Conservation (phyloP, 2,329 filamentous ascomycete species). For the Chaetomium sp. region DNA sequence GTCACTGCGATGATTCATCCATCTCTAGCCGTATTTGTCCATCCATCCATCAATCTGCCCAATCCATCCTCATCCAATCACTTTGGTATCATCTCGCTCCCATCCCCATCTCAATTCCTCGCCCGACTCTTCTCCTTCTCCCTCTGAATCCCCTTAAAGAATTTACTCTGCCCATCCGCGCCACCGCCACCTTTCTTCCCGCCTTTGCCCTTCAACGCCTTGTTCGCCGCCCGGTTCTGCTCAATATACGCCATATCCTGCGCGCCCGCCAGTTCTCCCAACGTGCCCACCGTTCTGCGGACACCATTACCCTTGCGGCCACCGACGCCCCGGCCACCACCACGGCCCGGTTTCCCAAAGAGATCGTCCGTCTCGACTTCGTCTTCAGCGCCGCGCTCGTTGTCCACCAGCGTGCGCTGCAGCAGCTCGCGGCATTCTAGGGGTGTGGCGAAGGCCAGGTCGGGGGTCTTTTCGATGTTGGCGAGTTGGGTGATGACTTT, state of each 20-base stretch:
- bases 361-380: slow-evolving; percentile 34
- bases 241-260: slow-evolving; percentile 97
- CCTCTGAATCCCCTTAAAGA: slow-evolving; percentile 61
- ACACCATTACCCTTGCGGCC: slow-evolving; percentile 30
- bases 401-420: slow-evolving; percentile 82
- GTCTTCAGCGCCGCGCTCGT: slow-evolving; percentile 40
- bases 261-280: slow-evolving; percentile 82
- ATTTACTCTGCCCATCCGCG: slow-evolving; percentile 42
- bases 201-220: slow-evolving; percentile 51
- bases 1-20: no score
- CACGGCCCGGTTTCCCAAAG: slow-evolving; percentile 26
- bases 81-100: no score
- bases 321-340: slow-evolving; percentile 7
- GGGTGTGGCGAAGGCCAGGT: slow-evolving; percentile 72
- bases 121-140: slow-evolving; percentile 46
- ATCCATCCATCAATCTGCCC: slow-evolving; percentile 25
- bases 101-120: not conserved
- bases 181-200: slow-evolving; percentile 44
- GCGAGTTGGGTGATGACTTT: slow-evolving; percentile 96
- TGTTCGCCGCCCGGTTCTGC: slow-evolving; percentile 68
- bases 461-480: slow-evolving; percentile 78
- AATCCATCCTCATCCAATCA: not conserved
- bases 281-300: slow-evolving; percentile 73
- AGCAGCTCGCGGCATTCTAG: slow-evolving; percentile 79
- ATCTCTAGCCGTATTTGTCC: no score